Percentiles rank a stretch among this genome's conserved stretches.
Evolutionary conservation across 371 early-diverging fungal genomes (phyloP).

Genomic region (Synchytrium microbalum): DNA sequence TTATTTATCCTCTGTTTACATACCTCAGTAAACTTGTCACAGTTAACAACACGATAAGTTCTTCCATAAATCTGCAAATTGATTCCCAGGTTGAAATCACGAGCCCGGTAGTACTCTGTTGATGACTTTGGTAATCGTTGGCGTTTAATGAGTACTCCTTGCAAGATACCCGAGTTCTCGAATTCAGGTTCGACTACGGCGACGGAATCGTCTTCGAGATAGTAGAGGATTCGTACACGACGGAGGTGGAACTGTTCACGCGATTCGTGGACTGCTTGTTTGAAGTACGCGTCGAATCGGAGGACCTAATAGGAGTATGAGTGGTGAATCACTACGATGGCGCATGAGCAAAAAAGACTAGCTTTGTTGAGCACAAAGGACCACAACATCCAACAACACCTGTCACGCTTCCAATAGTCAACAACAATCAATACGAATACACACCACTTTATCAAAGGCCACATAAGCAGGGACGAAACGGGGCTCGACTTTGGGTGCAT

Average conservation of each 20-base stretch:
- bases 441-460: constrained; percentile 45
- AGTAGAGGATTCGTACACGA: constrained; percentile 42
- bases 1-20: no score
- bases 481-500: constrained; percentile 8
- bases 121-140: constrained; percentile 41
- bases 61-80: constrained; percentile 45
- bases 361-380: constrained; percentile 8
- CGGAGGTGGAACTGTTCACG: constrained; percentile 43
- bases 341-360: background rate
- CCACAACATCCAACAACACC: background rate
- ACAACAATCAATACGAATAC: constrained; percentile 13
- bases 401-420: background rate
- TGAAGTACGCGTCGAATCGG: constrained; percentile 45
- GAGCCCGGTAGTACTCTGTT: constrained; percentile 32
- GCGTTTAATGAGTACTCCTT: constrained; percentile 46
- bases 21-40: constrained; percentile 49
- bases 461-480: constrained; percentile 42
- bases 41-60: constrained; percentile 40
- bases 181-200: constrained; percentile 48
- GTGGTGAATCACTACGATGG: background rate
- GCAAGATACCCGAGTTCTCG: constrained; percentile 46
- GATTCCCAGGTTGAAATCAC: constrained; percentile 43
- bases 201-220: constrained; percentile 51
- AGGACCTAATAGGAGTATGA: constrained; percentile 32
- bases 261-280: constrained; percentile 43